phyloP scores from a whole-genome alignment of 2,329 filamentous ascomycete species.

The Chrysoporthe austroafricana region DNA sequence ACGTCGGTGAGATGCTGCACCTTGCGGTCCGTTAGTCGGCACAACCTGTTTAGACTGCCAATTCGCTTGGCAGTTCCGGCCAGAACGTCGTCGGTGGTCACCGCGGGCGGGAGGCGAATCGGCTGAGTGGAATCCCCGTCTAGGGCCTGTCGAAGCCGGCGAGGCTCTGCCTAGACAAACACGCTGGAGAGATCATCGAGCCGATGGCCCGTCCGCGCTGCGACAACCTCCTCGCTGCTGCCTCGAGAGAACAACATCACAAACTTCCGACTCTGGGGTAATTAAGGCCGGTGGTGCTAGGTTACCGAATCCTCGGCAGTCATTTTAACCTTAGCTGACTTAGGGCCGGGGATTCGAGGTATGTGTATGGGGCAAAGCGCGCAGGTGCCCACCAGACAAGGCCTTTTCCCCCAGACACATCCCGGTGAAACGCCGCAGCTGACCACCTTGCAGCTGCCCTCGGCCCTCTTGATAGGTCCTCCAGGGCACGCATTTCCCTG shows the following conservation, averaged over 20 bases:
- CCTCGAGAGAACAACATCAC: background rate
- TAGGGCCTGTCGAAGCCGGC: background rate
- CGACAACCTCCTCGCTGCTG: background rate
- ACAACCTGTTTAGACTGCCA: too few relatives aligned
- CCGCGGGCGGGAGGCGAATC: background rate
- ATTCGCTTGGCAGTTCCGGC: background rate
- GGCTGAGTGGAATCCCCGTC: background rate
- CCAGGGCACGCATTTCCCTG: background rate
- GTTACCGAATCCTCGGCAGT: background rate
- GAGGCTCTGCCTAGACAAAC: background rate
- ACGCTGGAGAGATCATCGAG: background rate
- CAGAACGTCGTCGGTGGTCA: background rate
- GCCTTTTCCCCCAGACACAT: background rate
- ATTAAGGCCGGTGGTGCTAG: background rate
- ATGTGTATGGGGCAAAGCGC: background rate
- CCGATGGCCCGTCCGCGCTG: background rate
- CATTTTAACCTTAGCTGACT: background rate
- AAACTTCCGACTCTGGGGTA: background rate
- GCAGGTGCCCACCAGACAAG: background rate
- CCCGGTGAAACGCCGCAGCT: constrained; percentile 5
- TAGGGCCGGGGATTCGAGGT: background rate
- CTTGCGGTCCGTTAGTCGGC: background rate
- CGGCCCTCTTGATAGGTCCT: constrained; percentile 6
- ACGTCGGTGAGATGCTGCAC: constrained; percentile 1
- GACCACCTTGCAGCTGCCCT: constrained; percentile 3